A percentile compares a stretch with the other conserved stretches of the same genome.
These are phyloP conservation scores for Chrysanthemum makinoi DNA, from an alignment of 129 eudicot genomes.

Conservation along the genomic window DNA sequence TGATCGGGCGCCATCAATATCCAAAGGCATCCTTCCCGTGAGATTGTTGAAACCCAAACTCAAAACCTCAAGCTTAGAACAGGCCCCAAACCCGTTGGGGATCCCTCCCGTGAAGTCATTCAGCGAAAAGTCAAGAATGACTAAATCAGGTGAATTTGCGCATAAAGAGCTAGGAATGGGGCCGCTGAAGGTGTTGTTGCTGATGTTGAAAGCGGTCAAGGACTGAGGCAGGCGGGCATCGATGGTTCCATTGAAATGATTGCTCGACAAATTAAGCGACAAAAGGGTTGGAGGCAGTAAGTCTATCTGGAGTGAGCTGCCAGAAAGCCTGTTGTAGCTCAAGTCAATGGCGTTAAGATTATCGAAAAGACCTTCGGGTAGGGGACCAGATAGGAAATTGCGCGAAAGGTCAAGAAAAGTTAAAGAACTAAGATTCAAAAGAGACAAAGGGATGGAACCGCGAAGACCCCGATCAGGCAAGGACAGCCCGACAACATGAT, in stretches of 20 bases:
- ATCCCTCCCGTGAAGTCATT: slow-evolving; percentile 41
- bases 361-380: slow-evolving; percentile 16
- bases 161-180: slow-evolving; percentile 48
- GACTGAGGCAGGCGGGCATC: slow-evolving; percentile 13
- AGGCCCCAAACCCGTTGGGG: slow-evolving; percentile 37
- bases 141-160: slow-evolving; percentile 35
- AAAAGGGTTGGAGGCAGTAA: slow-evolving; percentile 21
- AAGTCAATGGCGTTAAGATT: too few species aligned
- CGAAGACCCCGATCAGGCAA: slow-evolving; percentile 45
- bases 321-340: slow-evolving; percentile 45
- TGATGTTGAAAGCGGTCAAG: slow-evolving; percentile 40
- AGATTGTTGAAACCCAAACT: slow-evolving; percentile 53
- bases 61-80: slow-evolving; percentile 36
- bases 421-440: slow-evolving; percentile 41
- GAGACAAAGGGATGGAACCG: slow-evolving; percentile 34
- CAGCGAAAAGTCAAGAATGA: slow-evolving; percentile 44
- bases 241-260: slow-evolving; percentile 39
- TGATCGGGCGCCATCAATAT: slow-evolving; percentile 26
- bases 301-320: slow-evolving; percentile 18
- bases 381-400: slow-evolving; percentile 42
- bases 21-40: slow-evolving; percentile 41
- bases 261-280: slow-evolving; percentile 53
- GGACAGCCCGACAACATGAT: slow-evolving; percentile 37
- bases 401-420: slow-evolving; percentile 50
- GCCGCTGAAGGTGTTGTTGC: slow-evolving; percentile 53